Evolutionary conservation across 83 land plant species (phyloP).

Genomic region (Thuja plicata): DNA sequence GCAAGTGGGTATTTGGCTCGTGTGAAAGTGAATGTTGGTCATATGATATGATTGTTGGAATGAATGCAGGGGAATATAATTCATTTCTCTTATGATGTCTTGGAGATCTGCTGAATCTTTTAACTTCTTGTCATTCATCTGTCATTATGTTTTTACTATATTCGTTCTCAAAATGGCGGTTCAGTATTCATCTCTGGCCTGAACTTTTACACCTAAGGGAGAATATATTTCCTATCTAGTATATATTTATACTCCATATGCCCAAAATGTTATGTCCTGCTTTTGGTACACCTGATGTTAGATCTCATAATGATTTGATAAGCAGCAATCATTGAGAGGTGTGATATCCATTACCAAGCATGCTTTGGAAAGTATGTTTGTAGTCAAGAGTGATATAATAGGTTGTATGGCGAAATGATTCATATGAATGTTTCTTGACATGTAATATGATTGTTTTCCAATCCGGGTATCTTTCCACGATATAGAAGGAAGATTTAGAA

Average conservation of each 20-base stretch:
- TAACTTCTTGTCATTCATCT: background rate
- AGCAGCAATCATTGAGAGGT: background rate
- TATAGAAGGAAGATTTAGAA: background rate
- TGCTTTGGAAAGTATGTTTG: background rate
- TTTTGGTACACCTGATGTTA: background rate
- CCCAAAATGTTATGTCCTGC: background rate
- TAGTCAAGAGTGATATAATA: background rate
- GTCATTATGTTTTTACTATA: background rate
- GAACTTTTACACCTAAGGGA: background rate
- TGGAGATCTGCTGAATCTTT: background rate
- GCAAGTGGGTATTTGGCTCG: conserved; percentile 1
- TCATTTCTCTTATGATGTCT: conserved; percentile 4
- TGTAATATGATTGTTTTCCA: background rate
- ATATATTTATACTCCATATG: no score
- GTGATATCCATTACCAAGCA: background rate
- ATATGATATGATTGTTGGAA: conserved; percentile 1
- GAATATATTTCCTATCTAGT: background rate
- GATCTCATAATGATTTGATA: background rate
- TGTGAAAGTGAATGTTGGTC: conserved; percentile 6
- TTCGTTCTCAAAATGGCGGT: background rate
- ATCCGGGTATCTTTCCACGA: background rate
- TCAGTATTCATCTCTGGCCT: background rate
- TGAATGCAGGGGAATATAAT: background rate
- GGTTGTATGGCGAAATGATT: background rate
- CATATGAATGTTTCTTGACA: background rate